These are phyloP conservation scores for Podospora fimiseda DNA, from an alignment of 495 filamentous ascomycete species.

Conservation along the genomic window DNA sequence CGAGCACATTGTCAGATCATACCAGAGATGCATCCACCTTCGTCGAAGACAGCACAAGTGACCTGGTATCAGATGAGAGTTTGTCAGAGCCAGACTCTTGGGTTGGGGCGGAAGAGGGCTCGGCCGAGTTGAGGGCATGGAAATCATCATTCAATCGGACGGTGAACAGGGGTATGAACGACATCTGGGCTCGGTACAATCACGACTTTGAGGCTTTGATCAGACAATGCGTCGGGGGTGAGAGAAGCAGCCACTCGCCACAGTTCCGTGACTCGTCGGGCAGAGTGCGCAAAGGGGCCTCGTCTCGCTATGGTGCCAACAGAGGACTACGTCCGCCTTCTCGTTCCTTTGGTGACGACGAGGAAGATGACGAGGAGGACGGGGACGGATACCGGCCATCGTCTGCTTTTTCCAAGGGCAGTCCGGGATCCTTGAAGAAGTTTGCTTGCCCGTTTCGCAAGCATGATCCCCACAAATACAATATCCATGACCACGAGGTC, in stretches of 20 bases:
- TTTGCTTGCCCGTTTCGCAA: slow-evolving; percentile 28
- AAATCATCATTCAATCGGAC: slow-evolving; percentile 8
- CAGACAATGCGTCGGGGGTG: slow-evolving; percentile 10
- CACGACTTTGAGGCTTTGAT: slow-evolving; percentile 20
- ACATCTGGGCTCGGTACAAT: slow-evolving; percentile 22
- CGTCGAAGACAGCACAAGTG: slow-evolving; percentile 17
- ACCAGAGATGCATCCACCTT: slow-evolving; percentile 3
- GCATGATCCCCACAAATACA: slow-evolving; percentile 22
- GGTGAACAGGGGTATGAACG: slow-evolving; percentile 13
- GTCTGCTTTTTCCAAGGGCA: slow-evolving; percentile 15
- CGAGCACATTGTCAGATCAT: slow-evolving; percentile 15
- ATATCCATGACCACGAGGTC: slow-evolving; percentile 20
- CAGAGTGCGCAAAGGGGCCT: slow-evolving; percentile 6
- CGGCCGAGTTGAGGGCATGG: slow-evolving; percentile 10
- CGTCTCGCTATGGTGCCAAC: slow-evolving; percentile 2
- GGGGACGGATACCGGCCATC: slow-evolving; percentile 10
- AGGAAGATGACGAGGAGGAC: slow-evolving; percentile 24
- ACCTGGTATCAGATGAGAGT: slow-evolving; percentile 19
- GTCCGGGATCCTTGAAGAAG: slow-evolving; percentile 5
- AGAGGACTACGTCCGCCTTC: slow-evolving; percentile 7
- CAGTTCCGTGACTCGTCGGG: slow-evolving; percentile 9
- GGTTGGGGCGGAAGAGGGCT: slow-evolving; percentile 6
- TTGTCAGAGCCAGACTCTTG: slow-evolving; percentile 22
- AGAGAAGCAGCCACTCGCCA: background rate
- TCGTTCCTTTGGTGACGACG: slow-evolving; percentile 3